Base-by-base conservation (phyloP, 2,329 filamentous ascomycete species). In the Beauveria sp. region DNA sequence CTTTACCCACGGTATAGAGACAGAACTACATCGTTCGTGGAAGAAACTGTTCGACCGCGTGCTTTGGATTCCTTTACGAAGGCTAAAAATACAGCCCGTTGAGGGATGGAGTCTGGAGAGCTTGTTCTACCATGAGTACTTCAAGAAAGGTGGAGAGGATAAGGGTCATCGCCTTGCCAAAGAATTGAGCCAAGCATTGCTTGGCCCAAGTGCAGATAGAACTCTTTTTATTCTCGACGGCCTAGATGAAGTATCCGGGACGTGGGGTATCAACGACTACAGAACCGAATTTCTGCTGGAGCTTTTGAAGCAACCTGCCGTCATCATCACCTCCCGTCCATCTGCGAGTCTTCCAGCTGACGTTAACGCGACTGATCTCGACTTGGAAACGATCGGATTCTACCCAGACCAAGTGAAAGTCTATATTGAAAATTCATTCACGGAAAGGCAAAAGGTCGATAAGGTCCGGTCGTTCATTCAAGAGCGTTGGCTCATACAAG, bases 171-270 rank as follows among this genome's bases (percentile, higher is more conserved):
- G 28, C 8, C 28, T 66, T 59, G 20, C 12, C 54, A 8, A n/a
- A 7, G 3, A 20, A 10, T 30, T 30, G 9, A 30, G 9, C 9
- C 28, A 30, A 10, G 28, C 9, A 30, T 30, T 30, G 28, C 28
- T 2, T 3, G 7, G 9, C 28, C 28, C 28, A 59, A 58, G 3
- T 37, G 28, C 34, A 44, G n/a, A 8, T 22, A 68, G 58, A 55
- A 75, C 70, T 20, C 66, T 79, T 1, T 76, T 77, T 51, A 50
- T 78, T 16, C 70, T 79, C 14, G 76, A 79, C 64, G 77, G 77
- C 5, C 61, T 78, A 14, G 77, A 79, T 57, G 77, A 80, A 69
- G 65, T 78, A 10, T 69, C 66, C 5, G 28, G 22, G 50, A 0
- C n/a, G 9, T 8, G 18, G 50, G 16, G 1, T 2, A 7, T 1